phyloP scores from a whole-genome alignment of 495 filamentous ascomycete genomes.

The Aspergillus sclerotioniger region DNA sequence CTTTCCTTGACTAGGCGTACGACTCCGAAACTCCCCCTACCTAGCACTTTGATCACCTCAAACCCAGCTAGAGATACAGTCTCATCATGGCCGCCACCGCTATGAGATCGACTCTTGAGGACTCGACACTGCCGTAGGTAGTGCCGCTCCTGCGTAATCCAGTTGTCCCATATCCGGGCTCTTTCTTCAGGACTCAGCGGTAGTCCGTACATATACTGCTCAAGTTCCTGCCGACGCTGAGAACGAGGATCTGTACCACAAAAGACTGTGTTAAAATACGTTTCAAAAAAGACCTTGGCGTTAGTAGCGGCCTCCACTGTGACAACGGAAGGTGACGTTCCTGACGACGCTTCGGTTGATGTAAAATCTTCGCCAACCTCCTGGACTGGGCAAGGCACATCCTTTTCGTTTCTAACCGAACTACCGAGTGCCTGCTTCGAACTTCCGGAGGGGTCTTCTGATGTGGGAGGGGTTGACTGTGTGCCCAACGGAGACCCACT shows the following conservation, averaged over 20 bases:
- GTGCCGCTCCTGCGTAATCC: conserved; percentile 65
- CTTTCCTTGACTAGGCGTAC: conserved; percentile 79
- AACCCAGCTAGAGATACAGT: conserved; percentile 63
- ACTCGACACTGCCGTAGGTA: conserved; percentile 72
- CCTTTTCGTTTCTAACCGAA: neutral
- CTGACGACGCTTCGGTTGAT: conserved; percentile 20
- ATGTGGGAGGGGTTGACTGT: conserved; percentile 39
- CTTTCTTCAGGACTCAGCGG: conserved; percentile 56
- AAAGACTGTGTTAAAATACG: conserved; percentile 69
- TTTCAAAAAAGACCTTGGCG: conserved; percentile 85
- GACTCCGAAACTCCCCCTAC: conserved; percentile 92
- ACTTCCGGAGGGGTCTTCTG: conserved; percentile 29
- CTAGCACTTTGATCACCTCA: conserved; percentile 79
- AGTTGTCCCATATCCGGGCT: conserved; percentile 51
- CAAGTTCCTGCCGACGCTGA: conserved; percentile 64
- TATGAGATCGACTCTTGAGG: conserved; percentile 59
- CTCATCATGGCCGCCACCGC: conserved; percentile 26
- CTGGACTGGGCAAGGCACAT: conserved; percentile 11
- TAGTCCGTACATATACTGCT: conserved; percentile 55
- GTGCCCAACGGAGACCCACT: conserved; percentile 30
- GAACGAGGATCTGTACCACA: conserved; percentile 56
- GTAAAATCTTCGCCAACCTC: conserved; percentile 13
- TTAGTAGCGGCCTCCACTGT: conserved; percentile 77
- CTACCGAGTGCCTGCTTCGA: conserved; percentile 16
- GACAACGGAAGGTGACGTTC: conserved; percentile 56